Percentiles rank a stretch among this genome's conserved stretches.
Evolutionary conservation across 163 green algal species (phyloP).

Genomic region (Coccomyxa subellipsoidea): DNA sequence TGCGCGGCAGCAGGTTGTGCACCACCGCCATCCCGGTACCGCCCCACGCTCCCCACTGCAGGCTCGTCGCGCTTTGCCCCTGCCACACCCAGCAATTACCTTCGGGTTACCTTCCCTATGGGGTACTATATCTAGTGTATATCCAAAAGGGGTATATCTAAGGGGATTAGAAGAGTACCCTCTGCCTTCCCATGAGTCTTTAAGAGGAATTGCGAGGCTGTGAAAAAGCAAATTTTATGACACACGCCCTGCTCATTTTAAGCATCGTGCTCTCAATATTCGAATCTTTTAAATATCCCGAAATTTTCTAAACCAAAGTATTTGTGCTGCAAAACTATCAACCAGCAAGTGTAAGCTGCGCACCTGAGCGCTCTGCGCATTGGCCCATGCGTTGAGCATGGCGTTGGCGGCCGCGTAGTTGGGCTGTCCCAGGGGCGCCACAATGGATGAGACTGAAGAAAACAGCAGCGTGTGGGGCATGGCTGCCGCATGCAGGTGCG

Average conservation of each 20-base stretch:
- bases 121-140: too few relatives aligned
- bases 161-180: too few relatives aligned
- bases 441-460: slow-evolving; percentile 44
- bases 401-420: slow-evolving; percentile 57
- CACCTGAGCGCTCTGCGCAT: background rate
- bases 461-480: slow-evolving; percentile 26
- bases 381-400: slow-evolving; percentile 25
- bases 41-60: slow-evolving; percentile 63
- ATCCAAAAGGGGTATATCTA: too few relatives aligned
- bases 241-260: too few relatives aligned
- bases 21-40: slow-evolving; percentile 51
- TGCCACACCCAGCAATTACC: too few relatives aligned
- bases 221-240: too few relatives aligned
- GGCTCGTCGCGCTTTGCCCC: background rate
- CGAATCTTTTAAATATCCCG: too few relatives aligned
- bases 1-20: slow-evolving; percentile 35
- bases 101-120: too few relatives aligned
- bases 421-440: slow-evolving; percentile 51
- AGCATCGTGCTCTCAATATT: too few relatives aligned
- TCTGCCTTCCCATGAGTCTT: too few relatives aligned
- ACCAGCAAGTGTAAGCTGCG: background rate
- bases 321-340: background rate
- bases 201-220: too few relatives aligned
- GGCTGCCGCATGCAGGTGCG: background rate
- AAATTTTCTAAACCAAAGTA: too few relatives aligned